Conservation (phyloP, 78 protist species). For the Pirum gemmata region DNA sequence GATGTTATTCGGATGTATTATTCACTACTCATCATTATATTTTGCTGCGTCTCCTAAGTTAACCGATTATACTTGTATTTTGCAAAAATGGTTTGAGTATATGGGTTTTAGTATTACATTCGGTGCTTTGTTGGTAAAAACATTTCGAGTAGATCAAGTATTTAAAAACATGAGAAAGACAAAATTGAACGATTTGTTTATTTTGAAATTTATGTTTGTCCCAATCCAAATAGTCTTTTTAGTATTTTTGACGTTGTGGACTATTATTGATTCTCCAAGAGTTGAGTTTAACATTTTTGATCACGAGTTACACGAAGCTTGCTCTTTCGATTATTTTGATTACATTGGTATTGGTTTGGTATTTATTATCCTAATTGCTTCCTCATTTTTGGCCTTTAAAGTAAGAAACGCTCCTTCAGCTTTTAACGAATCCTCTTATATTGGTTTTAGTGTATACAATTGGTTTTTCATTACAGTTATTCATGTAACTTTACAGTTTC, state of each 20-base stretch:
- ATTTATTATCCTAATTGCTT: background rate
- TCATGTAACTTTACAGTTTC: background rate
- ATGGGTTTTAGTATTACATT: too few relatives aligned
- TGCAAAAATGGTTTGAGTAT: too few relatives aligned
- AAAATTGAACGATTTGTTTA: background rate
- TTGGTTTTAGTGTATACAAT: slow-evolving; percentile 25
- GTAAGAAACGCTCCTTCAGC: slow-evolving; percentile 43
- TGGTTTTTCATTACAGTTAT: slow-evolving; percentile 15
- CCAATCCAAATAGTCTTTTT: background rate
- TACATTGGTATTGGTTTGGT: background rate
- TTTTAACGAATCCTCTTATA: slow-evolving; percentile 33
- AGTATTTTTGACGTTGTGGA: background rate
- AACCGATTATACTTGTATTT: too few relatives aligned
- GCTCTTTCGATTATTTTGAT: background rate
- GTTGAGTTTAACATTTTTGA: background rate
- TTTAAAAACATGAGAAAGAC: too few relatives aligned
- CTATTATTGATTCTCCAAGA: background rate
- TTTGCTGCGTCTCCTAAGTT: too few relatives aligned
- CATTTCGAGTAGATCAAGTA: too few relatives aligned
- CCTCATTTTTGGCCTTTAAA: slow-evolving; percentile 33
- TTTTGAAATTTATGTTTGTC: background rate
- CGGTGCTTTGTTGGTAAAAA: too few relatives aligned
- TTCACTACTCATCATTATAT: too few relatives aligned
- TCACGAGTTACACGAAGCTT: too few relatives aligned
- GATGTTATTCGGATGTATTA: too few relatives aligned